phyloP scores from a whole-genome alignment of 1,139 yeast genomes.

The Wickerhamiella infanticola region DNA sequence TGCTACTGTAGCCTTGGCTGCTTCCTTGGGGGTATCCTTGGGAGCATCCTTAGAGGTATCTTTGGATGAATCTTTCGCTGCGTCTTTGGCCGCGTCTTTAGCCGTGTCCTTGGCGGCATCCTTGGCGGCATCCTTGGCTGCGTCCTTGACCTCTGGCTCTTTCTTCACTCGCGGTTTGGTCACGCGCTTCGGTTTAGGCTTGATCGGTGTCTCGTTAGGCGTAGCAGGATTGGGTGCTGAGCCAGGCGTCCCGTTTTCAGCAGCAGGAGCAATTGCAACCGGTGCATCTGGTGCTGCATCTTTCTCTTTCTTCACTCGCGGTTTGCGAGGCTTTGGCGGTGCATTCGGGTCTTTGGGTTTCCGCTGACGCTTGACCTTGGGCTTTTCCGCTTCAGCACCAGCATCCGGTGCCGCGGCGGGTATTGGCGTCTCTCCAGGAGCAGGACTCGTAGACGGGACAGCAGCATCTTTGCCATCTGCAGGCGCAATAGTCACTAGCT shows the following conservation, averaged over 20 bases:
- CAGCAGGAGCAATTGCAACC: constrained; percentile 2
- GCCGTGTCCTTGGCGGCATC: not conserved
- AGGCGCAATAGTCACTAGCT: constrained; percentile 1
- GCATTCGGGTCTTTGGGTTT: constrained; percentile 1
- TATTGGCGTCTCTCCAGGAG: not conserved
- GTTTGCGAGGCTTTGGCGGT: constrained; percentile 1
- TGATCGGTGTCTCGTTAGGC: not conserved
- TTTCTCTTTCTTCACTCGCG: constrained; percentile 7
- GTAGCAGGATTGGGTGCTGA: constrained; percentile 1
- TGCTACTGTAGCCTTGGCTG: not conserved
- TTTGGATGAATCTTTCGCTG: no score
- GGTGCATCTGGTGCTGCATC: constrained; percentile 6
- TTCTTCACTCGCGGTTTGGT: constrained; percentile 2
- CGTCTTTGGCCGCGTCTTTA: not conserved
- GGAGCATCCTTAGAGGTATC: not conserved
- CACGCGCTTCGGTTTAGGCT: constrained; percentile 1
- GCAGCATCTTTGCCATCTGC: not conserved
- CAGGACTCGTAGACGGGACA: not conserved
- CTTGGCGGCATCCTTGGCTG: not conserved
- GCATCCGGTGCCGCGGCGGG: not conserved
- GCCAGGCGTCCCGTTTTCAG: constrained; percentile 4
- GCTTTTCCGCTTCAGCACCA: not conserved
- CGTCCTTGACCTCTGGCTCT: constrained; percentile 2
- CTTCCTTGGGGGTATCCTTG: not conserved
- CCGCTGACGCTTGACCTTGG: not conserved